Percentiles rank a stretch among this genome's conserved stretches.
Evolutionary conservation across 164 flowering plant genomes (phyloP).

Genomic region (Tetrastigma voinierianum): DNA sequence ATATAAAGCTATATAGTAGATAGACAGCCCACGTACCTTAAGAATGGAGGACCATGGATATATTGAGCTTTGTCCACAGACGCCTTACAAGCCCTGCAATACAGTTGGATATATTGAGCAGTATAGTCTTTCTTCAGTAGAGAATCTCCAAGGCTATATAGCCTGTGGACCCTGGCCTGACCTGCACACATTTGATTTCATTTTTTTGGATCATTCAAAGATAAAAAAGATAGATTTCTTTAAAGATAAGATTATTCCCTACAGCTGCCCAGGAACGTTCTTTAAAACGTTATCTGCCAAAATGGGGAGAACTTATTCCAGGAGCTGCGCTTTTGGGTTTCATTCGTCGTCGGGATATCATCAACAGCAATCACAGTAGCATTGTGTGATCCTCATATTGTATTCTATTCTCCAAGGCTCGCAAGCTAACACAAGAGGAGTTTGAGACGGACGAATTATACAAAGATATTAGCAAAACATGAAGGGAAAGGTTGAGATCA

Average conservation of each 20-base stretch:
- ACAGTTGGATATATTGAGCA: no score
- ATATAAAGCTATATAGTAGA: not conserved
- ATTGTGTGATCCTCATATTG: not conserved
- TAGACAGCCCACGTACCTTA: not conserved
- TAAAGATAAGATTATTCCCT: not conserved
- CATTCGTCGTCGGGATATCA: not conserved
- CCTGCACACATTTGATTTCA: not conserved
- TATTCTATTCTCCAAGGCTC: not conserved
- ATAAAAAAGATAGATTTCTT: no score
- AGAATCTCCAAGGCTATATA: not conserved
- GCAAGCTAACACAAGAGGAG: no score
- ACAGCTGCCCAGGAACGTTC: not conserved
- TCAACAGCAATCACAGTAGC: not conserved
- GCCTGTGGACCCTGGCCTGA: not conserved
- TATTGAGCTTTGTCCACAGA: not conserved
- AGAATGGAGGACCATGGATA: not conserved
- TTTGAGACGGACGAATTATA: no score
- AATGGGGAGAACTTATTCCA: not conserved
- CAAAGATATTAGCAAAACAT: no score
- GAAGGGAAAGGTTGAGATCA: no score
- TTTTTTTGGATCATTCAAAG: not conserved
- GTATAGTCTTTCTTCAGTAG: no score
- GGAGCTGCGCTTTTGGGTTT: not conserved
- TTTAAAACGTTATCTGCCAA: not conserved
- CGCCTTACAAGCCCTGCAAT: not conserved